Base-by-base conservation (phyloP, 2,329 filamentous ascomycete species). In the Tolypocladium tundrense region DNA sequence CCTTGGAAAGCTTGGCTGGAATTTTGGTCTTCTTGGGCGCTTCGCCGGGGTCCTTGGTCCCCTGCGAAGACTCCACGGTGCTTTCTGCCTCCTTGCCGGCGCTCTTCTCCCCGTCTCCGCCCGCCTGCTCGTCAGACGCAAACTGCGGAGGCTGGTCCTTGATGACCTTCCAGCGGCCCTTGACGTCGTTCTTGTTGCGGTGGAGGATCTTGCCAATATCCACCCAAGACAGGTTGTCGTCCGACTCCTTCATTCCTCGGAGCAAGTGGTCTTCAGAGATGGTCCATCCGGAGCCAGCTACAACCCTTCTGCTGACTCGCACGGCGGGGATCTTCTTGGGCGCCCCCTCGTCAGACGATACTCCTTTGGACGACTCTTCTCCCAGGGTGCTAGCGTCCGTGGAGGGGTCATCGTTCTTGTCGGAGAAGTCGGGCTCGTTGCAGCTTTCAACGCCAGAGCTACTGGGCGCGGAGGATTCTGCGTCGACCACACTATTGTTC, bases 231-330 rank as follows among this genome's bases (percentile, higher is more conserved):
- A 66, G 57, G 1, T 52, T 58, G 19, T 66, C 60, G 14, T 61
- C 60, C 0, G 63, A 63, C 37, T 67, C 65, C 57, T 72, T 75
- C 69, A 75, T 71, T 42, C 66, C 65, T 2, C 65, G 58, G 8
- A 75, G 67, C 4, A 71, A 60, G 13, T 61, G 60, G 54, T 75
- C 72, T 33, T 75, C 68, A 0, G 73, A 74, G 10, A 69, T 54
- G 11, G 69, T 65, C 73, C 73, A 74, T 4, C 37, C 59, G 5
- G 57, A 55, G 27, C 37, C 21, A 19, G 40, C 40, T 5, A 48
- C 21, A 19, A 4, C 6, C 7, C 27, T 31, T 13, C 24, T 6
- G 11, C 8, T 10, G 6, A 7, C 24, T 21, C 5, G 40, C 43
- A 37, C 41, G 16, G 24, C 19, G 8, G 4, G 24, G 8, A 19